Evolutionary conservation across 805 yeast species (phyloP).

Genomic region (Suhomyces faveliae): DNA sequence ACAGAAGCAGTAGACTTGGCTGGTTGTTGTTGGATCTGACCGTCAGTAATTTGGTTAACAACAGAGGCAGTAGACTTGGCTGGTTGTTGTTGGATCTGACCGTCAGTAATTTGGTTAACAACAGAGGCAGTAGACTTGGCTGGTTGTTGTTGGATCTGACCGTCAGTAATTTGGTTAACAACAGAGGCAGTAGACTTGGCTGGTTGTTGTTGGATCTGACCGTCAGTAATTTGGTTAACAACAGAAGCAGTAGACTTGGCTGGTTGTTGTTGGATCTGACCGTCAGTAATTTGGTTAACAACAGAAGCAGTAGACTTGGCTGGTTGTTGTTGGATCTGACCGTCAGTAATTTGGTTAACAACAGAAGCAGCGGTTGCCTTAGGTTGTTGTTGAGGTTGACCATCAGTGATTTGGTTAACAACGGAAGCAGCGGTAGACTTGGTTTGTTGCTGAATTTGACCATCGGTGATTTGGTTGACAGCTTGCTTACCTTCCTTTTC

Average conservation of each 20-base stretch:
- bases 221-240: slow-evolving; percentile 39
- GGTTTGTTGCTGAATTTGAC: slow-evolving; percentile 49
- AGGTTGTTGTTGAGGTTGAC: slow-evolving; percentile 33
- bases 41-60: slow-evolving; percentile 27
- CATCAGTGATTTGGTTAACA: slow-evolving; percentile 33
- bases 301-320: slow-evolving; percentile 26
- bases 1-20: slow-evolving; percentile 25
- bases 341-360: slow-evolving; percentile 31
- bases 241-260: slow-evolving; percentile 23
- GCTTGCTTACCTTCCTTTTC: slow-evolving; percentile 6
- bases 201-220: slow-evolving; percentile 26
- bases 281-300: slow-evolving; percentile 31
- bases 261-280: slow-evolving; percentile 30
- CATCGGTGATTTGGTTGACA: slow-evolving; percentile 44
- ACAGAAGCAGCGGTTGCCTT: slow-evolving; percentile 27
- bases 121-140: slow-evolving; percentile 26
- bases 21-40: slow-evolving; percentile 26
- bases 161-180: slow-evolving; percentile 35
- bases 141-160: slow-evolving; percentile 28
- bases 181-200: slow-evolving; percentile 17
- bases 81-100: slow-evolving; percentile 24
- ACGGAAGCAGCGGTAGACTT: slow-evolving; percentile 20
- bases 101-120: slow-evolving; percentile 46
- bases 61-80: slow-evolving; percentile 16
- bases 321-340: slow-evolving; percentile 33